Percentiles rank a stretch among this genome's conserved stretches.
Evolutionary conservation across 768 basidiomycete genomes (phyloP).

Genomic region (Chalciporus piperatus): DNA sequence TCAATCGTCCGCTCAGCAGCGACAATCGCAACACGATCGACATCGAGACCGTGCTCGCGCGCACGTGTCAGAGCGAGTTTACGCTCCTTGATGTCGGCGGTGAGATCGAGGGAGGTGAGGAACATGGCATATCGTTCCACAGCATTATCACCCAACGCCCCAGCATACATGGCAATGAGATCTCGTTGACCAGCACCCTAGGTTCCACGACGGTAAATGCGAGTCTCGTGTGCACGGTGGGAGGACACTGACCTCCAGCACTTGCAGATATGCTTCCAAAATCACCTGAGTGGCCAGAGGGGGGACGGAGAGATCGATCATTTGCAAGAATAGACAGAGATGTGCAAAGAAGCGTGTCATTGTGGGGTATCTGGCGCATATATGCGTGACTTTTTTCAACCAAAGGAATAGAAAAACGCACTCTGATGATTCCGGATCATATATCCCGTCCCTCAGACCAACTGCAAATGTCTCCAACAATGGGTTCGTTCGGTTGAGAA

Average conservation of each 20-base stretch:
- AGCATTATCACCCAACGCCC: slow-evolving; percentile 86
- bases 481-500: slow-evolving; percentile 63
- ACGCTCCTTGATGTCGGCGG: slow-evolving; percentile 62
- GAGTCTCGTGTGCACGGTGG: neutral
- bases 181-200: slow-evolving; percentile 76
- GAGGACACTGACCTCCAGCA: slow-evolving; percentile 64
- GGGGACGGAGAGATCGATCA: slow-evolving; percentile 74
- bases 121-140: slow-evolving; percentile 91
- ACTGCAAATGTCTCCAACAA: slow-evolving; percentile 69
- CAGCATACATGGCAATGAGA: slow-evolving; percentile 91
- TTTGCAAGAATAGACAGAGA: slow-evolving; percentile 81
- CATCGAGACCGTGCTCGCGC: slow-evolving; percentile 80
- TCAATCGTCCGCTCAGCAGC: slow-evolving; percentile 79
- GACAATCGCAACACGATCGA: slow-evolving; percentile 72
- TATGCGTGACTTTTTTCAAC: neutral
- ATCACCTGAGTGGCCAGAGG: slow-evolving; percentile 76
- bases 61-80: slow-evolving; percentile 70
- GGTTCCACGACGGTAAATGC: neutral
- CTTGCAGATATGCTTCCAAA: slow-evolving; percentile 82
- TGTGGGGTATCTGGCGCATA: slow-evolving; percentile 51
- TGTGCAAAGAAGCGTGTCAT: slow-evolving; percentile 93
- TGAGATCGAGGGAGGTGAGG: slow-evolving; percentile 72
- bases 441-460: slow-evolving; percentile 51
- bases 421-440: slow-evolving; percentile 52
- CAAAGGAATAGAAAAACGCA: slow-evolving; percentile 33